Conservation (phyloP, 176 grass and related monocot species). For the Zoysia pacifica region DNA sequence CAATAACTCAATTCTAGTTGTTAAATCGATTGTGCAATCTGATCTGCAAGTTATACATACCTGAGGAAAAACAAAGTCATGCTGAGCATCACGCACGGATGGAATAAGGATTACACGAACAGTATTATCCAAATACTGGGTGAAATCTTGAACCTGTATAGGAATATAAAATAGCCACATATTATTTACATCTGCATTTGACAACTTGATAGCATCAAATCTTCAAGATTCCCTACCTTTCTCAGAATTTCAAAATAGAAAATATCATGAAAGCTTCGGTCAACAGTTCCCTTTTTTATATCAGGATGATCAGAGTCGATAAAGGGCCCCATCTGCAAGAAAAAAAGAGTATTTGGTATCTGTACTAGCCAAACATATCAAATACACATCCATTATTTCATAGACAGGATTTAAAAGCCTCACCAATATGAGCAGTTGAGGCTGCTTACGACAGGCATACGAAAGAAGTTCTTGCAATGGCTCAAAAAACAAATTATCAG, state of each 20-base stretch:
- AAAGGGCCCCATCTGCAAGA: conserved; percentile 92
- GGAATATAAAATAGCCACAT: conserved; percentile 22
- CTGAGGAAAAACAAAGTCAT: conserved; percentile 96
- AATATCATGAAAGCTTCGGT: conserved; percentile 70
- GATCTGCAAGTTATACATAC: conserved; percentile 41
- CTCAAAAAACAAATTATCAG: conserved; percentile 91
- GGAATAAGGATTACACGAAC: conserved; percentile 75
- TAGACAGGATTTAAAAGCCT: conserved; percentile 32
- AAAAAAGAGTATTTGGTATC: conserved; percentile 11
- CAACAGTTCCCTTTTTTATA: conserved; percentile 79
- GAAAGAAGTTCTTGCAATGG: conserved; percentile 91
- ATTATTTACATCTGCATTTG: conserved; percentile 33
- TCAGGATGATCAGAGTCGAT: conserved; percentile 94
- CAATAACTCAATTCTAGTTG: conserved; percentile 20
- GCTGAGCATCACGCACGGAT: conserved; percentile 90
- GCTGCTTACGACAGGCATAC: conserved; percentile 75
- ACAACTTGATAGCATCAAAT: conserved; percentile 26
- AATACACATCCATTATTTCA: neutral
- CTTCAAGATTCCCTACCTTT: conserved; percentile 50
- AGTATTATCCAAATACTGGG: conserved; percentile 66
- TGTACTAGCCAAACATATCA: conserved; percentile 25
- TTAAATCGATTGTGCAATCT: conserved; percentile 3
- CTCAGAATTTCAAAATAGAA: conserved; percentile 82
- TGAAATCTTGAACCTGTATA: conserved; percentile 80
- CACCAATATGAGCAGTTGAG: conserved; percentile 90